These are phyloP conservation scores for Geoglossum cookeanum DNA, from an alignment of 2,329 filamentous ascomycete genomes.

Conservation along the genomic window DNA sequence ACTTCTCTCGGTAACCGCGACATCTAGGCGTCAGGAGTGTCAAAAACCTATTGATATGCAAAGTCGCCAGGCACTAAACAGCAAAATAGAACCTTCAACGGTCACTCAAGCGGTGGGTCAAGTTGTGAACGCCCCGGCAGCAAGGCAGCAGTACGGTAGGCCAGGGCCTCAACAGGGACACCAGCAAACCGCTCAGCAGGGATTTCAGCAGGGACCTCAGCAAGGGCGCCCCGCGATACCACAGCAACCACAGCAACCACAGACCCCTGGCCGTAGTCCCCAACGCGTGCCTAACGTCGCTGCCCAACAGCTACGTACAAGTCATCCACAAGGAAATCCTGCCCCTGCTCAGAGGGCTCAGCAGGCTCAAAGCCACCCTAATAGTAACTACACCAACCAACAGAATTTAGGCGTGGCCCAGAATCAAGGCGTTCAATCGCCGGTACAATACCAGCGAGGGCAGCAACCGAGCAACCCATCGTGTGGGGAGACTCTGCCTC, in stretches of 20 bases:
- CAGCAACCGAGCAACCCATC: background rate
- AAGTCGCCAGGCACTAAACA: background rate
- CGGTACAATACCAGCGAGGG: background rate
- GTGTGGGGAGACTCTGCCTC: constrained; percentile 4
- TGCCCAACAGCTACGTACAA: background rate
- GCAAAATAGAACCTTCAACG: background rate
- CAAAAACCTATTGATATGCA: constrained; percentile 4
- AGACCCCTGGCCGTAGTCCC: background rate
- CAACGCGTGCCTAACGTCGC: background rate
- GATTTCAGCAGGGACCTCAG: background rate
- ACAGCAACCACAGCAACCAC: background rate
- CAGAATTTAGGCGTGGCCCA: background rate
- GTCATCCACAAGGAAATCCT: background rate
- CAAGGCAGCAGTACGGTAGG: background rate
- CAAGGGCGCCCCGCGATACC: background rate
- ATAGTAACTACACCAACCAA: constrained; percentile 1
- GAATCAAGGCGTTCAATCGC: background rate
- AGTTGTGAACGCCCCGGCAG: background rate
- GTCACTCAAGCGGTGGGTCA: background rate
- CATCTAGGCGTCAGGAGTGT: constrained; percentile 13
- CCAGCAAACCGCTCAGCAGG: background rate
- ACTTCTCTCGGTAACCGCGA: constrained; percentile 23
- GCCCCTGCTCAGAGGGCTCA: background rate
- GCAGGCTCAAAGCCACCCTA: background rate
- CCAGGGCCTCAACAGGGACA: background rate